Base-by-base conservation (phyloP, 164 flowering plant species). In the Euptelea pleiosperma region DNA sequence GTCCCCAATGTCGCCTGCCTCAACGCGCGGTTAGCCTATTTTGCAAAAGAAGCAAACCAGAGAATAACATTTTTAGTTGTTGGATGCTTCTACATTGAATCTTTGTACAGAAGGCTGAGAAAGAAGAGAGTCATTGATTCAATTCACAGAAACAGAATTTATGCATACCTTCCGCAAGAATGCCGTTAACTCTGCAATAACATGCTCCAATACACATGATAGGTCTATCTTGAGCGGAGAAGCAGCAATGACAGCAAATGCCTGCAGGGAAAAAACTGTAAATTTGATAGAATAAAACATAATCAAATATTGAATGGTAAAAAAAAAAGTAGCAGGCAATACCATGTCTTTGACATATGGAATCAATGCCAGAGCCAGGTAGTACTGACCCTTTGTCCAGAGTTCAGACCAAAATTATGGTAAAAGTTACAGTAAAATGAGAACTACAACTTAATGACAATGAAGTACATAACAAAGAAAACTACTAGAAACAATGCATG, bases 1-100 rank as follows among this genome's bases (percentile, higher is more conserved):
- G 99, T 91, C 60, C 95, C 93, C 50, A 94, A 60, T 18, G 99
- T 91, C 48, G 99, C 96, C 74, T 94, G 99, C 64, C 97, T 84
- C 64, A 91, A 64, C 18, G 86, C 82, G 49, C 98, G 82, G 70
- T 94, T 94, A 34, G 98, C 99, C 99, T 94, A 53, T 67, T 58
- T 36, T 2, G 19, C 61, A 67, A 52, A 16, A 55, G 25, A 51
- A 64, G 3, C 16, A 71, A 60, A 50, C 6, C 35, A 31, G 37
- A 56, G 10, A 31, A 35, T 6, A 29, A 24, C 9, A 55, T 11
- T 21, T 24, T 18, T 14, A 52, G 21, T n/a, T n/a, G n/a, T n/a
- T n/a, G n/a, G n/a, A n/a, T n/a, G n/a, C n/a, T n/a, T n/a, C n/a
- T n/a, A n/a, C n/a, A n/a, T n/a, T n/a, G n/a, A 22, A 12, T 21